phyloP scores from a whole-genome alignment of 2,329 filamentous ascomycete genomes.

The Monilinia fructicola region DNA sequence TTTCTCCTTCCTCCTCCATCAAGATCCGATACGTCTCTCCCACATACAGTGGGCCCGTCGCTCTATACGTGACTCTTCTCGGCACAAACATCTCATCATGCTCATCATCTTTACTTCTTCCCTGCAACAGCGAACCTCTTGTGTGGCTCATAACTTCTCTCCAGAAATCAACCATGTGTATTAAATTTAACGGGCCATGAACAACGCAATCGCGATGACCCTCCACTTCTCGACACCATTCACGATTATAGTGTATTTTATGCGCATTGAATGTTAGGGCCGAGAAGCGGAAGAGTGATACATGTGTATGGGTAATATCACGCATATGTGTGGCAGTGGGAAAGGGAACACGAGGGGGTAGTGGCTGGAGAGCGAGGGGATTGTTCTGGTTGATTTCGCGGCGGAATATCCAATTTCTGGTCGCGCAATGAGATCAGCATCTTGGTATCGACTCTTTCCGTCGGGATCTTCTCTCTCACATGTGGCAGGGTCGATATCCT shows the following conservation, averaged over 20 bases:
- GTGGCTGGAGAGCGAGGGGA: slow-evolving; percentile 32
- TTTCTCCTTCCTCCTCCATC: slow-evolving; percentile 42
- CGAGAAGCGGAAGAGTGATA: slow-evolving; percentile 71
- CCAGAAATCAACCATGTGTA: slow-evolving; percentile 69
- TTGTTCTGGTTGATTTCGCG: slow-evolving; percentile 29
- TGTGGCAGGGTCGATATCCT: neutral
- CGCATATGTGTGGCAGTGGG: slow-evolving; percentile 32
- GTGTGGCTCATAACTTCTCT: slow-evolving; percentile 44
- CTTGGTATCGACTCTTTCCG: neutral
- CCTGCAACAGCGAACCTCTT: neutral
- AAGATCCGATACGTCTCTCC: slow-evolving; percentile 49
- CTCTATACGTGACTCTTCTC: slow-evolving; percentile 48
- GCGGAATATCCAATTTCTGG: slow-evolving; percentile 40
- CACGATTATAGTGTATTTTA: slow-evolving; percentile 78
- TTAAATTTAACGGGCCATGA: slow-evolving; percentile 76
- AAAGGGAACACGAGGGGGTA: slow-evolving; percentile 22
- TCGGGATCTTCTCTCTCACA: neutral
- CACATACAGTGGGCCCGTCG: slow-evolving; percentile 51
- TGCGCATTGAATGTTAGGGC: slow-evolving; percentile 85
- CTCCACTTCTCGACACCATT: slow-evolving; percentile 41
- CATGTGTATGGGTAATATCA: slow-evolving; percentile 40
- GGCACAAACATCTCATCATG: slow-evolving; percentile 37
- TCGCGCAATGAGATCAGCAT: neutral
- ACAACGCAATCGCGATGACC: slow-evolving; percentile 71
- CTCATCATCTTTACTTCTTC: slow-evolving; percentile 22